Conservation (phyloP, 345 rosid species). For the Brassica incana region DNA sequence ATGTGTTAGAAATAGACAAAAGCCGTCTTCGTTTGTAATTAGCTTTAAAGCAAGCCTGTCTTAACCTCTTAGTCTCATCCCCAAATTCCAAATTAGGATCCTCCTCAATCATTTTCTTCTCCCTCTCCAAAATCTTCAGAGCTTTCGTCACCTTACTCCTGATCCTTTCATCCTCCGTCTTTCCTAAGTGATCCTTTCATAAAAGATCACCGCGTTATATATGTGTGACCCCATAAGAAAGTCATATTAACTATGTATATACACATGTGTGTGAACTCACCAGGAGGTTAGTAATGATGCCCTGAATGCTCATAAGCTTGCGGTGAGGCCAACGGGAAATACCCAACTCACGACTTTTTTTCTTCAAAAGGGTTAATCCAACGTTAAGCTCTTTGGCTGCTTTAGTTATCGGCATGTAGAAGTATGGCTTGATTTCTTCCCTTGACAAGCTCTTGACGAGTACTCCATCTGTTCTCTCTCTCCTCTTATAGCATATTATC, state of each 20-base stretch:
- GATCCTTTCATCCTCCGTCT: constrained; percentile 33
- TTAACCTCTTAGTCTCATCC: constrained; percentile 59
- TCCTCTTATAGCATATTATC: constrained; percentile 5
- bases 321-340: constrained; percentile 70
- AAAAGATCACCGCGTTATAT: background rate
- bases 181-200: constrained; percentile 35
- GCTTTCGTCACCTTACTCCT: constrained; percentile 42
- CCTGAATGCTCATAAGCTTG: constrained; percentile 57
- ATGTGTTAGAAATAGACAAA: background rate
- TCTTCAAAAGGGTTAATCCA: constrained; percentile 66
- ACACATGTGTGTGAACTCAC: constrained; percentile 26
- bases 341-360: constrained; percentile 65
- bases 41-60: constrained; percentile 85
- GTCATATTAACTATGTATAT: background rate
- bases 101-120: constrained; percentile 64
- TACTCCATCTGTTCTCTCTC: constrained; percentile 5
- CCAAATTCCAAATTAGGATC: constrained; percentile 57
- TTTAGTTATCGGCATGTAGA: constrained; percentile 60
- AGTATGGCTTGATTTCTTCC: constrained; percentile 44
- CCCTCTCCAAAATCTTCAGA: constrained; percentile 57
- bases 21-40: constrained; percentile 64
- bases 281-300: constrained; percentile 51
- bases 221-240: background rate
- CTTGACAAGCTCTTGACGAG: constrained; percentile 38
- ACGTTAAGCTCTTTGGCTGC: constrained; percentile 67